Conservation (phyloP, 371 early-diverging fungal genomes). For the Mucor irregularis region DNA sequence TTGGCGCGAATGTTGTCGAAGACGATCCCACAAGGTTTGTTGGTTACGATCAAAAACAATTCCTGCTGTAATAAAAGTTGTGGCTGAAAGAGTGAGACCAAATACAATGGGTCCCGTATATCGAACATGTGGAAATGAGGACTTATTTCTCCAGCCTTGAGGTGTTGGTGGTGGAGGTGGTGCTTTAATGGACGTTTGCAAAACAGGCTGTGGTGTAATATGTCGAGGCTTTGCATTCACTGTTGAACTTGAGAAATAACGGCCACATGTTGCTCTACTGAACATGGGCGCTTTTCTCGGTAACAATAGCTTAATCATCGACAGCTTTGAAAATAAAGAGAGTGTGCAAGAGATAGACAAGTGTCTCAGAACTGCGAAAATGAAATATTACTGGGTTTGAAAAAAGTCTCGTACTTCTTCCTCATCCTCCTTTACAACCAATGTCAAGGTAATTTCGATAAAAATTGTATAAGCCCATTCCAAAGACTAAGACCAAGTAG, state of each 20-base stretch:
- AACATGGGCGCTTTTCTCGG: neutral
- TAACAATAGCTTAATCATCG: neutral
- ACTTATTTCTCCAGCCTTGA: neutral
- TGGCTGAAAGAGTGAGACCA: slow-evolving; percentile 7
- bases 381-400: neutral
- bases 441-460: slow-evolving; percentile 17
- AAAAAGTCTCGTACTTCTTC: neutral
- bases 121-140: slow-evolving; percentile 14
- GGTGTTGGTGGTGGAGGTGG: neutral
- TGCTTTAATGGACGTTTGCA: too few relatives aligned
- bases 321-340: neutral
- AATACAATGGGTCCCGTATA: slow-evolving; percentile 21
- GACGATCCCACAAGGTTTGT: slow-evolving; percentile 18
- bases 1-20: neutral
- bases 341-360: neutral
- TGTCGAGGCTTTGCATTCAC: neutral
- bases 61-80: slow-evolving; percentile 19
- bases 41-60: slow-evolving; percentile 15
- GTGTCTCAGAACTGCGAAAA: neutral
- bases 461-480: neutral
- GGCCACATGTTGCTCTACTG: neutral
- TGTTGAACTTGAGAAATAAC: neutral
- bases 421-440: neutral
- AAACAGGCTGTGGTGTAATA: neutral
- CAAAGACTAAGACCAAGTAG: neutral